phyloP scores from a whole-genome alignment of 2,329 filamentous ascomycete species.

The Hawksworthiomyces lignivorus region DNA sequence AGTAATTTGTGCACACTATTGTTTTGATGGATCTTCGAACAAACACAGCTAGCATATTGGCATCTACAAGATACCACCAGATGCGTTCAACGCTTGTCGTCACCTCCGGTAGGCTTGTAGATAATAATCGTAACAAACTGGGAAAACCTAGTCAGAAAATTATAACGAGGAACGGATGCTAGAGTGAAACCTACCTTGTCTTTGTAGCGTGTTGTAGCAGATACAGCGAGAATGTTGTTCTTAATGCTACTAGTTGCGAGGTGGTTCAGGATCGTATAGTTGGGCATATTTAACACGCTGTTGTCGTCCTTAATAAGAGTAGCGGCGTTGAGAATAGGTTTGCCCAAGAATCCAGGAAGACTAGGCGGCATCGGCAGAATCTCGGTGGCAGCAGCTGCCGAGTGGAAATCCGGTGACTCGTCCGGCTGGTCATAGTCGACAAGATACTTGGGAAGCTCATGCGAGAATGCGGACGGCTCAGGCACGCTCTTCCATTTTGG shows the following conservation, averaged over 20 bases:
- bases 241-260: constrained; percentile 97
- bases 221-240: constrained; percentile 89
- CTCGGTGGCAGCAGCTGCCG: constrained; percentile 66
- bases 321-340: constrained; percentile 87
- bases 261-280: constrained; percentile 94
- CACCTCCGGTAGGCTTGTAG: constrained; percentile 77
- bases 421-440: constrained; percentile 80
- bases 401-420: constrained; percentile 65
- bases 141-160: background rate
- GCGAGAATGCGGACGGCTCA: constrained; percentile 56
- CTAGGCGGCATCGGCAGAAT: constrained; percentile 77
- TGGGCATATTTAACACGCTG: constrained; percentile 92
- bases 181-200: constrained; percentile 59
- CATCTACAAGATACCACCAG: no score
- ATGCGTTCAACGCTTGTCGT: constrained; percentile 30
- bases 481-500: constrained; percentile 48
- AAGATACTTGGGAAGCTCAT: constrained; percentile 74
- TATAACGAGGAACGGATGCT: background rate
- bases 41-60: no score
- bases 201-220: constrained; percentile 94
- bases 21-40: no score
- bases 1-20: no score
- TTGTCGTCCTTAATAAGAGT: constrained; percentile 96
- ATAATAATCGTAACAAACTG: constrained; percentile 97
- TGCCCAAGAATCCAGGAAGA: constrained; percentile 83